Evolutionary conservation across 2,329 filamentous ascomycete genomes (phyloP).

Genomic region (Fusarium marasasianum): DNA sequence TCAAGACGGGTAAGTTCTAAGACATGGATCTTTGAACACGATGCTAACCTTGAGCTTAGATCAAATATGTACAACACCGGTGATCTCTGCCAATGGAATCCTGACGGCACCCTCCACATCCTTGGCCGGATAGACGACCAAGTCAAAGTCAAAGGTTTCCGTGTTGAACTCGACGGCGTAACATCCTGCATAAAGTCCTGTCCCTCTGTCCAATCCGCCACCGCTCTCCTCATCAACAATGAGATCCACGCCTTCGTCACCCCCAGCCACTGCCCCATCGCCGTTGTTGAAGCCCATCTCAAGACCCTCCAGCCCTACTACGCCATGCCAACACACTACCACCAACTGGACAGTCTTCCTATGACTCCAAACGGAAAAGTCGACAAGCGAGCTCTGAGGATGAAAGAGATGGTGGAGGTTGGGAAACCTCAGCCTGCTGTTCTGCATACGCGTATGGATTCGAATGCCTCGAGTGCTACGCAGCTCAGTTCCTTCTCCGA

Average conservation of each 20-base stretch:
- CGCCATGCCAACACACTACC: constrained; percentile 59
- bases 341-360: constrained; percentile 55
- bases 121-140: constrained; percentile 67
- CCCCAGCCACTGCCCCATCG: constrained; percentile 45
- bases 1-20: constrained; percentile 55
- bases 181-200: constrained; percentile 57
- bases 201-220: constrained; percentile 56
- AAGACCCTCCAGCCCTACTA: constrained; percentile 62
- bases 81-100: constrained; percentile 64
- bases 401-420: neutral
- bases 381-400: constrained; percentile 57
- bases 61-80: constrained; percentile 68
- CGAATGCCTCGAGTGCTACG: constrained; percentile 43
- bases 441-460: constrained; percentile 37
- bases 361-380: constrained; percentile 66
- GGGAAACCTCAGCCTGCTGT: constrained; percentile 18
- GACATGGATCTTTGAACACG: accelerated
- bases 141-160: constrained; percentile 69
- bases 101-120: constrained; percentile 63
- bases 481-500: constrained; percentile 26
- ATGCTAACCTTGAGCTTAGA: neutral
- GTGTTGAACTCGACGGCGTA: constrained; percentile 69
- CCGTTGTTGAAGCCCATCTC: constrained; percentile 52
- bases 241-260: constrained; percentile 62
- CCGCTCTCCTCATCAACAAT: constrained; percentile 57